These are phyloP conservation scores for Macrophomina pseudophaseolina DNA, from an alignment of 2,329 filamentous ascomycete species.

Conservation along the genomic window DNA sequence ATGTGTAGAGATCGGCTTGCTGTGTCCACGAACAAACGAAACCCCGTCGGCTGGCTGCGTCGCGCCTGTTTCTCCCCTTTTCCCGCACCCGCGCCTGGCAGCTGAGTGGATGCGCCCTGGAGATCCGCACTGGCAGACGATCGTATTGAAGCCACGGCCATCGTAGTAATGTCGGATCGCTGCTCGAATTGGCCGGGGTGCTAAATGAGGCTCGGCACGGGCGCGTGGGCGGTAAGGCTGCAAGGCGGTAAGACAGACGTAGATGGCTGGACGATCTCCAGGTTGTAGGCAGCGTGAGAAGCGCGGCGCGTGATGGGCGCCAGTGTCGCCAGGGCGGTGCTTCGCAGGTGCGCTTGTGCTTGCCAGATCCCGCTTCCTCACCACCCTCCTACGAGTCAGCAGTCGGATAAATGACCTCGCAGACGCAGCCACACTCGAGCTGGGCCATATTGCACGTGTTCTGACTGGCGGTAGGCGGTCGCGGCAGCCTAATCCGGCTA, in stretches of 20 bases:
- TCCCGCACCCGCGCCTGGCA: conserved; percentile 4
- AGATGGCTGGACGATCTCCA: conserved; percentile 2
- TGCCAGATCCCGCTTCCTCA: background rate
- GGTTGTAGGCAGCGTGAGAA: background rate
- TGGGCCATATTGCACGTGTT: conserved; percentile 20
- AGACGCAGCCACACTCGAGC: conserved; percentile 9
- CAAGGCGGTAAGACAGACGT: conserved; percentile 6
- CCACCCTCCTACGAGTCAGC: conserved; percentile 1
- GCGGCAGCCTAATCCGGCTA: conserved; percentile 17
- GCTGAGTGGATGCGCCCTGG: conserved; percentile 7
- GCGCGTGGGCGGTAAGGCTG: background rate
- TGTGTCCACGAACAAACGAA: conserved; percentile 3
- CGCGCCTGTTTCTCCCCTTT: conserved; percentile 9
- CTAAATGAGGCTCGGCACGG: conserved; percentile 11
- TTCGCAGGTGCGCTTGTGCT: conserved; percentile 20
- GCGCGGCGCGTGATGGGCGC: background rate
- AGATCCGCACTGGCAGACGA: conserved; percentile 22
- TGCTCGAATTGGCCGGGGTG: conserved; percentile 2
- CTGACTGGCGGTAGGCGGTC: conserved; percentile 23
- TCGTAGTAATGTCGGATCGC: conserved; percentile 22
- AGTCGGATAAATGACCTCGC: conserved; percentile 5
- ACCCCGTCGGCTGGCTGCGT: background rate
- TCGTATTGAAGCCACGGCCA: conserved; percentile 23
- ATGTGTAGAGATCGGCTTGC: conserved; percentile 17
- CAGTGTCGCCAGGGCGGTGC: background rate